Conservation (phyloP, 768 basidiomycete species). For the Russula compacta region DNA sequence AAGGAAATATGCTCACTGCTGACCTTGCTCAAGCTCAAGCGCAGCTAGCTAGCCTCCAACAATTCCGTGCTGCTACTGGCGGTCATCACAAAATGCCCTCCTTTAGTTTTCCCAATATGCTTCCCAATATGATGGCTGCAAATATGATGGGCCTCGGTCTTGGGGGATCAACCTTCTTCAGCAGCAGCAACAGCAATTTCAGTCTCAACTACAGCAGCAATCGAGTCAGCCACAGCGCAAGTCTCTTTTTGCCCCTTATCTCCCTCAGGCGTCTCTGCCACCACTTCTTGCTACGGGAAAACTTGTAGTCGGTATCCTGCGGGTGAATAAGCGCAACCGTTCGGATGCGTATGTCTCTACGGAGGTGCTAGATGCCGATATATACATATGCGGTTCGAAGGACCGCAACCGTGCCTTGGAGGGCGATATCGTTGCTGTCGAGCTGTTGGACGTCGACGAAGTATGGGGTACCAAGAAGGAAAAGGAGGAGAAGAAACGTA, state of each 20-base stretch:
- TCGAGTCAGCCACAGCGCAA: slow-evolving; percentile 91
- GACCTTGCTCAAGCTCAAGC: slow-evolving; percentile 97
- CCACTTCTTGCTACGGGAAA: slow-evolving; percentile 95
- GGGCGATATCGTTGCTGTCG: slow-evolving; percentile 97
- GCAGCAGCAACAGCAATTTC: slow-evolving; percentile 92
- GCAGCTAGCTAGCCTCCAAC: slow-evolving; percentile 90
- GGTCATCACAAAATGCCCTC: slow-evolving; percentile 96
- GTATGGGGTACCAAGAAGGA: slow-evolving; percentile 99
- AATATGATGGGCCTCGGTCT: slow-evolving; percentile 90
- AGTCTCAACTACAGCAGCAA: slow-evolving; percentile 91
- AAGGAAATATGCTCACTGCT: slow-evolving; percentile 54
- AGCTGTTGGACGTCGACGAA: slow-evolving; percentile 95
- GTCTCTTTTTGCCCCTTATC: slow-evolving; percentile 95
- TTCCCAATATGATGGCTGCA: slow-evolving; percentile 94
- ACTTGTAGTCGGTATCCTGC: slow-evolving; percentile 91
- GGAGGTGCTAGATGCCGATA: slow-evolving; percentile 96
- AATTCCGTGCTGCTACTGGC: slow-evolving; percentile 91
- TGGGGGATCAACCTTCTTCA: slow-evolving; percentile 80
- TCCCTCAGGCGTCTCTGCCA: slow-evolving; percentile 94
- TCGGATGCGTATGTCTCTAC: slow-evolving; percentile 99
- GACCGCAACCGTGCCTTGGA: slow-evolving; percentile 97
- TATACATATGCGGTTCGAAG: slow-evolving; percentile 98
- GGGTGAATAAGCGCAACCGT: slow-evolving; percentile 97
- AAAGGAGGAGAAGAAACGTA: slow-evolving; percentile 99
- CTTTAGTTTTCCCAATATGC: slow-evolving; percentile 96